phyloP scores from a whole-genome alignment of 352 stramenopile genomes.

The Pythium periplocum region DNA sequence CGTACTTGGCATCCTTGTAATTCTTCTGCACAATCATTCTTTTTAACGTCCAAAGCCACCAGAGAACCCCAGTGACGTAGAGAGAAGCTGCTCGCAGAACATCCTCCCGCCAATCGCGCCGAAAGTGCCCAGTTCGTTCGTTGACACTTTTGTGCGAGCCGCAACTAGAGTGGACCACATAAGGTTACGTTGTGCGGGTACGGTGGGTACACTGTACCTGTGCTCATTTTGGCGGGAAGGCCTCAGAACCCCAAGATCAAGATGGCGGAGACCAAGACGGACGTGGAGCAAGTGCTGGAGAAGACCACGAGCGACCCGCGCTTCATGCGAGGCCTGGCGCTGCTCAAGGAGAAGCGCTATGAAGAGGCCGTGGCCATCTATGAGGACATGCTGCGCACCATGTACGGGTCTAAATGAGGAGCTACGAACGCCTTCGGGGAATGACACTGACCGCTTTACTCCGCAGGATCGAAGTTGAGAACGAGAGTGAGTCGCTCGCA shows the following conservation, averaged over 20 bases:
- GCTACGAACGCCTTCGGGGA: too few species aligned
- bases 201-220: too few species aligned
- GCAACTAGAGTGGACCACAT: background rate
- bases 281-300: conserved; percentile 29
- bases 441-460: background rate
- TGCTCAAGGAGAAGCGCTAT: conserved; percentile 77
- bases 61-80: too few species aligned
- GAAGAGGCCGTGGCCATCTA: conserved; percentile 77
- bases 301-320: conserved; percentile 67
- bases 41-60: too few species aligned
- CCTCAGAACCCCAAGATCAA: background rate
- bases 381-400: conserved; percentile 71
- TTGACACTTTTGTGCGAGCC: background rate
- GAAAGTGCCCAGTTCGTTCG: background rate
- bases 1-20: too few species aligned
- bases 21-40: too few species aligned
- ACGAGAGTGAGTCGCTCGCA: conserved; percentile 19
- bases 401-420: conserved; percentile 20
- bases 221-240: background rate
- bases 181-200: background rate
- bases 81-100: too few species aligned
- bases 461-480: conserved; percentile 56
- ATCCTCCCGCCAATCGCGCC: background rate
- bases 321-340: conserved; percentile 56
- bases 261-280: background rate